A percentile compares a stretch with the other conserved stretches of the same genome.
phyloP scores from a whole-genome alignment of 768 basidiomycete genomes.

The Boletus sp. region DNA sequence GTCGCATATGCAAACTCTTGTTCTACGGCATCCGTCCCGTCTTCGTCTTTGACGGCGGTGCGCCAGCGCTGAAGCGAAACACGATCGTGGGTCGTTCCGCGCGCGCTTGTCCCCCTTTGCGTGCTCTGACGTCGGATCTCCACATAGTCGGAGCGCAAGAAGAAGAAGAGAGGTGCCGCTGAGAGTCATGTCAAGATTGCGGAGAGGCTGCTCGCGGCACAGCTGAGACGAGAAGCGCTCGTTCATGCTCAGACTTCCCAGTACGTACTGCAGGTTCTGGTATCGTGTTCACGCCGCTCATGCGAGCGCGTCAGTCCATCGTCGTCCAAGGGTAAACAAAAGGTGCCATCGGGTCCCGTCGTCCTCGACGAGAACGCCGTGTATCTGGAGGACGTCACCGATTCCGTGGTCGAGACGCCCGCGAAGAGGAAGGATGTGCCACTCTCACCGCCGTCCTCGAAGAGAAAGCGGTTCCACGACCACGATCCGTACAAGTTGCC shows the following conservation, averaged over 20 bases:
- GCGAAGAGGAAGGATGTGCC: conserved; percentile 24
- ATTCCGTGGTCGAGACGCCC: conserved; percentile 53
- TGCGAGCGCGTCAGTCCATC: conserved; percentile 15
- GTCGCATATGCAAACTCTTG: conserved; percentile 89
- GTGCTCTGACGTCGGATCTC: conserved; percentile 7
- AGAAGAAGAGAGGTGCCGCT: conserved; percentile 89
- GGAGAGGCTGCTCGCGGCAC: conserved; percentile 89
- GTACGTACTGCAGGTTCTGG: conserved; percentile 33
- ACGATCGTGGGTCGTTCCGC: conserved; percentile 69
- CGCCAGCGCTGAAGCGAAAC: conserved; percentile 81
- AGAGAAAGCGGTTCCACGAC: conserved; percentile 67
- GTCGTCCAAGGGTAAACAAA: conserved; percentile 44
- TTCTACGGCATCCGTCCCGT: conserved; percentile 99
- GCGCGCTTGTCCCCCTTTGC: not conserved
- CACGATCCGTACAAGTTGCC: conserved; percentile 95
- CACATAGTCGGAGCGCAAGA: conserved; percentile 76
- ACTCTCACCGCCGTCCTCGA: conserved; percentile 47
- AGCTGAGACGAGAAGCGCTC: conserved; percentile 86
- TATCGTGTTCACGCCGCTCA: not conserved
- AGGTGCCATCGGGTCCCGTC: conserved; percentile 44
- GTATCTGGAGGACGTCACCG: conserved; percentile 85
- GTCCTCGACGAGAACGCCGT: conserved; percentile 70
- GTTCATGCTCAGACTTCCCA: conserved; percentile 49
- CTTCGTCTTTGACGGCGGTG: conserved; percentile 98
- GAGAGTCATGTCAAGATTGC: conserved; percentile 84